These are phyloP conservation scores for Candida stauntonica DNA, from an alignment of 805 yeast genomes.

Conservation along the genomic window DNA sequence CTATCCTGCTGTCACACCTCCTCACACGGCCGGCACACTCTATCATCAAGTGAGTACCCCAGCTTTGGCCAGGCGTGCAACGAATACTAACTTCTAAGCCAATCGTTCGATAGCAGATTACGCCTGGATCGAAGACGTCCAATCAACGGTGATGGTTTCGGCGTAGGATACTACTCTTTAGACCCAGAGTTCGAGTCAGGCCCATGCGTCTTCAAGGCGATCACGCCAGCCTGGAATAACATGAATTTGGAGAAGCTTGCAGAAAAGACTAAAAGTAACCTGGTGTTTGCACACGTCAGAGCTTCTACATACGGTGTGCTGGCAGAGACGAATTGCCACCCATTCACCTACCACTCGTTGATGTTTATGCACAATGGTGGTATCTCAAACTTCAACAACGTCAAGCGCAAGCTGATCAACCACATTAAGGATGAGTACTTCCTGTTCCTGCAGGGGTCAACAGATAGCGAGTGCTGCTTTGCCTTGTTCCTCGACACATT, in stretches of 20 bases:
- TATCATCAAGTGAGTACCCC: slow-evolving; percentile 63
- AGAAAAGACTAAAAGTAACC: slow-evolving; percentile 75
- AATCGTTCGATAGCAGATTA: slow-evolving; percentile 85
- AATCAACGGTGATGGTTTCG: slow-evolving; percentile 97
- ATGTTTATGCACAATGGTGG: slow-evolving; percentile 99
- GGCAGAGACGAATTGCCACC: slow-evolving; percentile 95
- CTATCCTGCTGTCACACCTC: slow-evolving; percentile 78
- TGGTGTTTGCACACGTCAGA: slow-evolving; percentile 93
- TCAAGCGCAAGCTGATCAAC: slow-evolving; percentile 68
- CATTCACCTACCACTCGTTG: slow-evolving; percentile 79
- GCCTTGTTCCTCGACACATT: slow-evolving; percentile 81
- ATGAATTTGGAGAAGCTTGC: slow-evolving; percentile 82
- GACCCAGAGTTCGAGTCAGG: slow-evolving; percentile 57
- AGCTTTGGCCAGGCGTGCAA: too few relatives aligned
- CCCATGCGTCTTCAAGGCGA: slow-evolving; percentile 92
- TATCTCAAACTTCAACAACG: slow-evolving; percentile 62
- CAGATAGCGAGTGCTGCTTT: slow-evolving; percentile 94
- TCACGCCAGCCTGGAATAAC: slow-evolving; percentile 98
- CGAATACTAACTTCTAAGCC: too few relatives aligned
- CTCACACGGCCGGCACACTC: slow-evolving; percentile 96
- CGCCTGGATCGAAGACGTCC: slow-evolving; percentile 87
- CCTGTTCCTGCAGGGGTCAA: slow-evolving; percentile 80
- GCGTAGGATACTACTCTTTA: slow-evolving; percentile 86
- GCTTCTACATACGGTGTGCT: slow-evolving; percentile 95
- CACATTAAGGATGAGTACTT: slow-evolving; percentile 80